phyloP scores from a whole-genome alignment of 2,329 filamentous ascomycete species.

The Penicillium vulpinum region DNA sequence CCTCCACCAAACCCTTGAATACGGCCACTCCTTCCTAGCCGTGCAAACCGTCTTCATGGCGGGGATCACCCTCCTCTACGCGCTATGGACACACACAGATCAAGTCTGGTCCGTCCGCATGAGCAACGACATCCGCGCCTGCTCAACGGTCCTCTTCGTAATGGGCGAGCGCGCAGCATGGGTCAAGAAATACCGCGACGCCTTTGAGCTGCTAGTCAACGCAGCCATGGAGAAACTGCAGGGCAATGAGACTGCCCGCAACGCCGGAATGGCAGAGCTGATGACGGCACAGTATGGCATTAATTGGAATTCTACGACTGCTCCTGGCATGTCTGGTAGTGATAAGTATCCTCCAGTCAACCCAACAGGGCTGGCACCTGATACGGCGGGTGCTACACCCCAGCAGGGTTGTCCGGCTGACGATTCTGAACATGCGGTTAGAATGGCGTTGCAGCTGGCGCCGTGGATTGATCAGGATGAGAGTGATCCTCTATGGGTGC shows the following conservation, averaged over 20 bases:
- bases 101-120: constrained; percentile 51
- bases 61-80: constrained; percentile 40
- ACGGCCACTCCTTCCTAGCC: constrained; percentile 42
- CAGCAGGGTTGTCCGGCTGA: constrained; percentile 20
- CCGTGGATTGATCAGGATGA: constrained; percentile 44
- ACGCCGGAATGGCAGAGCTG: constrained; percentile 42
- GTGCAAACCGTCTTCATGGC: constrained; percentile 44
- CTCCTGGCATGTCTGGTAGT: constrained; percentile 17
- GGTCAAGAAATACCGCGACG: constrained; percentile 52
- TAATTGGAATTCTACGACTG: constrained; percentile 9
- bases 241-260: constrained; percentile 37
- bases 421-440: constrained; percentile 35
- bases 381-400: constrained; percentile 2
- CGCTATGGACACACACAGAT: constrained; percentile 46
- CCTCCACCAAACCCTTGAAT: constrained; percentile 41
- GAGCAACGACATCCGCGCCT: constrained; percentile 52
- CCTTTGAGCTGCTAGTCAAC: constrained; percentile 50
- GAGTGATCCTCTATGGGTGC: constrained; percentile 41
- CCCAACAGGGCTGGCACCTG: constrained; percentile 11
- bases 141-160: constrained; percentile 51
- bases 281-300: constrained; percentile 40
- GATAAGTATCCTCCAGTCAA: constrained; percentile 17
- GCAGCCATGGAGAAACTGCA: constrained; percentile 50
- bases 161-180: constrained; percentile 52
- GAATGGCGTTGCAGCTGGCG: constrained; percentile 42